Evolutionary conservation across 1,284 basidiomycete species (phyloP).

Genomic region (Ganoderma multipileum): DNA sequence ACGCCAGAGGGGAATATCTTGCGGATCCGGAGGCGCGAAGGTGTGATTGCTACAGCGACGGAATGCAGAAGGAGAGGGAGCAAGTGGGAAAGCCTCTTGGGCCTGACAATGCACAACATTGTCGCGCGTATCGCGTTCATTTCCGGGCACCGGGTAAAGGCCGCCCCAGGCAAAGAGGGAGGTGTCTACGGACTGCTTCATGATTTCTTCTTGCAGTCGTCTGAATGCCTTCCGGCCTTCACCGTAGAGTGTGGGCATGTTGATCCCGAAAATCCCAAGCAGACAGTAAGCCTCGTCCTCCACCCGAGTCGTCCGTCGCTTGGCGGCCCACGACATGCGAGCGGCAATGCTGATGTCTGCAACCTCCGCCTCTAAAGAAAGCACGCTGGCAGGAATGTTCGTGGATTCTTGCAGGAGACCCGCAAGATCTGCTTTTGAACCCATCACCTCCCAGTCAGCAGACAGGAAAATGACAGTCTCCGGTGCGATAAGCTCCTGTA

Average conservation of each 20-base stretch:
- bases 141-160: neutral
- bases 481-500: neutral
- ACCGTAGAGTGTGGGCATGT: slow-evolving; percentile 14
- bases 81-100: neutral
- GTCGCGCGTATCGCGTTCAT: neutral
- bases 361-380: neutral
- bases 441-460: neutral
- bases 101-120: neutral
- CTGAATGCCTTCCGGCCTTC: slow-evolving; percentile 10
- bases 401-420: neutral
- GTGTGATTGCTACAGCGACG: neutral
- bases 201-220: slow-evolving; percentile 10
- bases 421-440: neutral
- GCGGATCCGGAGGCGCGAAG: neutral
- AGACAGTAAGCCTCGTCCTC: slow-evolving; percentile 14
- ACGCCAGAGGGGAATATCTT: neutral
- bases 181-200: slow-evolving; percentile 12
- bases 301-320: slow-evolving; percentile 2
- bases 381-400: neutral
- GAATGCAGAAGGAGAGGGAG: neutral
- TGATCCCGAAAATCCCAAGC: slow-evolving; percentile 5
- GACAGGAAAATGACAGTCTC: neutral
- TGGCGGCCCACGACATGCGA: neutral
- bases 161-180: slow-evolving; percentile 9
- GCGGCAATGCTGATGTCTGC: neutral